Base-by-base conservation (phyloP, 352 stramenopile genomes). In the Achlya hypogyna region DNA sequence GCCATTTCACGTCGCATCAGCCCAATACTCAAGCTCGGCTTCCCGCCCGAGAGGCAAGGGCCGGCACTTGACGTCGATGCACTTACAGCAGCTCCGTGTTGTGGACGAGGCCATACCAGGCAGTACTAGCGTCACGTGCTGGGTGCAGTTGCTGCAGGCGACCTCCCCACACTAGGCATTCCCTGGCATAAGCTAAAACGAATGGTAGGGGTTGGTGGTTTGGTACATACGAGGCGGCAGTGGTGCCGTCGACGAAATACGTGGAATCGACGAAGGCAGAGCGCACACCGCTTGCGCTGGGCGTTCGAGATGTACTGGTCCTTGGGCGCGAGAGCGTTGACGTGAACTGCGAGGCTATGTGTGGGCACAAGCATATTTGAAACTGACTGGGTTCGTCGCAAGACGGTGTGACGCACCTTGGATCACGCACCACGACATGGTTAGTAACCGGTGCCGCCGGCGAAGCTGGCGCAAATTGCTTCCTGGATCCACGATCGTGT, bases 201-300 rank as follows among this genome's bases (percentile, higher is more conserved):
- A 45, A 42, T 10, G 2, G 38, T 9, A 45, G n/a, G 38, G 34
- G 14, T 42, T 18, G 38, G n/a, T 1, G 38, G n/a, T 18, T 10
- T 10, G 12, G 38, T 9, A 45, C 38, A 9, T 45, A 45, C 38
- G 12, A 45, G 38, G 12, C 83, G 84, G 53, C 86, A 95, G 68
- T 95, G 83, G 52, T 89, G 81, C 65, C 88, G 86, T 42, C 87
- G 72, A 27, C 75, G 77, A 51, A 95, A 90, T 0, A 82, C 75
- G 1, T 75, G 78, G 59, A 95, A 93, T 69, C 79, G 87, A 47
- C 75, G 73, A 16, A 81, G 72, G 51, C 86, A 95, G 65, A 87
- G 91, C 60, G 82, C 88, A 71, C 86, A 95, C 62, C 86, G 75
- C 51, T 79, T 67, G 0, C 81, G 79, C 47, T 85, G 70, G 4